phyloP scores from a whole-genome alignment of 305 asterid genomes.

The Fraxinus latifolia region DNA sequence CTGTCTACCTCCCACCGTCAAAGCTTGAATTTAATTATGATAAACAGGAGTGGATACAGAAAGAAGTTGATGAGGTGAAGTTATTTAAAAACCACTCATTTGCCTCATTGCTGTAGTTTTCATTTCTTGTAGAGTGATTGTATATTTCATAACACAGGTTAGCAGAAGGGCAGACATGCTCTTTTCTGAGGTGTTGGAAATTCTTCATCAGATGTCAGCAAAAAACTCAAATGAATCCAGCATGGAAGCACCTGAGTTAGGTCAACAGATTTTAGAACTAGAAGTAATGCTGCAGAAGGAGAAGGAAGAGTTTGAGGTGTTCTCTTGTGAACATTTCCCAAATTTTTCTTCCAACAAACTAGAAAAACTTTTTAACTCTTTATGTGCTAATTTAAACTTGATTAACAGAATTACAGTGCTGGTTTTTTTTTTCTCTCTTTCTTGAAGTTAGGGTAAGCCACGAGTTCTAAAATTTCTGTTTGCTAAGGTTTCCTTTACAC shows the following conservation, averaged over 20 bases:
- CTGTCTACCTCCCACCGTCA: conserved; percentile 73
- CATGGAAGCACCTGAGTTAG: conserved; percentile 34
- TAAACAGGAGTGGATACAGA: conserved; percentile 64
- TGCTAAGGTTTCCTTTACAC: conserved; percentile 10
- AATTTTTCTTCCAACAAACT: conserved; percentile 16
- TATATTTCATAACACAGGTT: conserved; percentile 42
- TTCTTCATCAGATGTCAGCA: conserved; percentile 47
- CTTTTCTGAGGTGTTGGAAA: conserved; percentile 57
- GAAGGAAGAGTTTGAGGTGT: conserved; percentile 72
- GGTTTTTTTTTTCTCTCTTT: background rate
- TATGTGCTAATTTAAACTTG: conserved; percentile 10
- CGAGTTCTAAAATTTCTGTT: conserved; percentile 6
- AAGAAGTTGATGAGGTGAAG: conserved; percentile 64
- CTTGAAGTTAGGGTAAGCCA: conserved; percentile 7
- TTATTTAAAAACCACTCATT: conserved; percentile 13
- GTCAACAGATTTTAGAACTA: conserved; percentile 52
- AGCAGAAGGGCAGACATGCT: conserved; percentile 43
- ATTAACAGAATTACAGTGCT: background rate
- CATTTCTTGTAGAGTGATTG: conserved; percentile 28
- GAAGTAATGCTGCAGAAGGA: conserved; percentile 56
- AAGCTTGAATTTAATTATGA: conserved; percentile 61
- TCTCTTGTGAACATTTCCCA: conserved; percentile 15
- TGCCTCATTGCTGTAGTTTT: conserved; percentile 15
- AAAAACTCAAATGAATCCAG: conserved; percentile 34
- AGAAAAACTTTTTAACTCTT: background rate